Percentiles rank a stretch among this genome's conserved stretches.
Conservation (phyloP, 2,329 filamentous ascomycete species). For the Hypoxylon sp. region DNA sequence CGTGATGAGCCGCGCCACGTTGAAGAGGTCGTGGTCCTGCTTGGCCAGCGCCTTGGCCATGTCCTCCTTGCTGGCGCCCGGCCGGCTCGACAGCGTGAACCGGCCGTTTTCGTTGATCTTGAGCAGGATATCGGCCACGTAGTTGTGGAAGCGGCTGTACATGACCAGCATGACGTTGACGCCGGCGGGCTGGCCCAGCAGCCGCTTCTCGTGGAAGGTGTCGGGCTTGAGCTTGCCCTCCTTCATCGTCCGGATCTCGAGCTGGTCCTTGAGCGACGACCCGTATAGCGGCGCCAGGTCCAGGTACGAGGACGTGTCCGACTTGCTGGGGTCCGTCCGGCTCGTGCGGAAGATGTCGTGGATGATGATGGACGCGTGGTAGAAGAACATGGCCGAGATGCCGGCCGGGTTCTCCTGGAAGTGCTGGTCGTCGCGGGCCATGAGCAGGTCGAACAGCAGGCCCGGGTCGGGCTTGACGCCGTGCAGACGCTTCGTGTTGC, state of each 20-base stretch:
- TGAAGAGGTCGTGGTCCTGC: slow-evolving; percentile 62
- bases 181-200: slow-evolving; percentile 72
- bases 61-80: slow-evolving; percentile 41
- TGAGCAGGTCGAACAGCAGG: slow-evolving; percentile 71
- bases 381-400: slow-evolving; percentile 79
- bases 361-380: slow-evolving; percentile 74
- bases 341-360: slow-evolving; percentile 71
- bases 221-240: slow-evolving; percentile 76
- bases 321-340: slow-evolving; percentile 67
- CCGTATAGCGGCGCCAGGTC: slow-evolving; percentile 79
- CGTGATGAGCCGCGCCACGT: slow-evolving; percentile 62
- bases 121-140: slow-evolving; percentile 67
- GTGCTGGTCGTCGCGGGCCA: slow-evolving; percentile 61
- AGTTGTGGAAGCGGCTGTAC: slow-evolving; percentile 76
- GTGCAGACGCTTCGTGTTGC: slow-evolving; percentile 62
- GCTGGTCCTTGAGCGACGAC: slow-evolving; percentile 68
- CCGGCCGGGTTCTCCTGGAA: slow-evolving; percentile 72
- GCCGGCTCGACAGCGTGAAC: slow-evolving; percentile 56
- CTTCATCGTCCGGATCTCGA: slow-evolving; percentile 67
- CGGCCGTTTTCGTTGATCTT: slow-evolving; percentile 72
- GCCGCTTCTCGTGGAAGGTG: slow-evolving; percentile 70
- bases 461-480: slow-evolving; percentile 70
- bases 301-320: slow-evolving; percentile 76
- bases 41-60: slow-evolving; percentile 49
- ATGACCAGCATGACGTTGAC: slow-evolving; percentile 73